Evolutionary conservation across 495 filamentous ascomycete species (phyloP), one percentile per base, ranked within the genome.

Genomic region (Bacidia gigantensis): DNA sequence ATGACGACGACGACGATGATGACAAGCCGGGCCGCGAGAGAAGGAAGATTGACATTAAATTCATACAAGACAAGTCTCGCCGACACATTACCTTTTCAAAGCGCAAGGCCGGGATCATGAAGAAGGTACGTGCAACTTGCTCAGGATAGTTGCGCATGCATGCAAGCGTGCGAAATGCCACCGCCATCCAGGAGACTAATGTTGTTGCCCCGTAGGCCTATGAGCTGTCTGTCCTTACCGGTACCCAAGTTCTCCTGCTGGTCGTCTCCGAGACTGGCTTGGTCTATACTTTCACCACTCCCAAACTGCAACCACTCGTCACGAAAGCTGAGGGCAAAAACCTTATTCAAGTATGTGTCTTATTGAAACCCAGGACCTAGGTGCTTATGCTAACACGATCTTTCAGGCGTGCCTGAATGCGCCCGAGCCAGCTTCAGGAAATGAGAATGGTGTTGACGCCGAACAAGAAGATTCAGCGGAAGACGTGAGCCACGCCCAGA

Each of bases 81-180:
- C 86, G 92, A 52, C 92, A 99, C 75, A 99, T 99, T 68, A 99
- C 92, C 57, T 99, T 99, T 71, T 97, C 93, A 58, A 99, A 99
- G 83, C 89, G 92, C 68, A 99, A 99, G 78, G 92, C 92, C 53
- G 92, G 92, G 62, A 99, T 99, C 72, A 99, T 99, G 92, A 99
- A 99, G 80, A 99, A 99, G 89, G 92, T 96, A 67, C 56, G 80
- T 38, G 20, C n/a, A 52, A 39, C 26, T 9, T 10, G n/a, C 0
- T 35, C 29, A 35, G 35, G n/a, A 32, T 10, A 25, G 23, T 20
- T 10, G 1, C 12, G 35, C 35, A 40, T 40, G n/a, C 11, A 40
- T 40, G 11, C 11, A 40, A 11, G 35, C 35, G 35, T n/a, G n/a
- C n/a, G 35, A 40, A 40, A n/a, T 11, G 35, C n/a, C 35, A 11